Base-by-base conservation (phyloP, 2,329 filamentous ascomycete species). In the Phialophora expanda region DNA sequence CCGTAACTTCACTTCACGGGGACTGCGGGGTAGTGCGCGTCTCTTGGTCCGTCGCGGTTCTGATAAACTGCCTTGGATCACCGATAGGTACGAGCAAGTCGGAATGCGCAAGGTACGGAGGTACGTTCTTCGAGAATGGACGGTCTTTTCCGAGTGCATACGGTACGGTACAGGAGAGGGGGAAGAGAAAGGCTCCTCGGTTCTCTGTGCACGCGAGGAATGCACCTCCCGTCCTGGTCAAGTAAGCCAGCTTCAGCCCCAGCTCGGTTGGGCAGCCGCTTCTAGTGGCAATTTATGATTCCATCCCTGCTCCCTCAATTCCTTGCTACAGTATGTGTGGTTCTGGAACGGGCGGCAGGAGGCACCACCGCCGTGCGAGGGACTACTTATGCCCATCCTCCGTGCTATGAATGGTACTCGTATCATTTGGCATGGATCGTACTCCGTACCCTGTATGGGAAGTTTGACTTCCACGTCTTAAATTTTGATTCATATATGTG, bases 401-500 rank as follows among this genome's bases (percentile, higher is more conserved):
- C 53, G 53, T 55, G 53, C 53, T 55, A 11, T 4, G 28, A 55
- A 28, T 17, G 28, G 53, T 20, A 24, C 24, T 24, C 24, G 24
- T 3, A 55, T 26, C 11, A 11, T 28, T 51, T 26, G n/a, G 9
- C 20, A 26, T 22, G 53, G 12, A 53, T 53, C n/a, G 6, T 53
- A 12, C 12, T 24, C 24, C 24, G 50, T 53, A 20, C 12, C 3
- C 48, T 8, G 48, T 34, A 55, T n/a, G 12, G 14, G 9, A 55
- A 55, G 24, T 12, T 51, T 26, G 20, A 14, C 14, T 20, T n/a
- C 38, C 38, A 44, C 38, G 5, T 7, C 38, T n/a, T 8, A 2
- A 44, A 7, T 44, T 44, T 44, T 17, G 14, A 17, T 44, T n/a
- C 38, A 8, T n/a, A 53, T 48, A 62, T 80, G 78, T 79, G 75